Conservation (phyloP, 129 eudicot genomes). For the Escallonia herrerae region DNA sequence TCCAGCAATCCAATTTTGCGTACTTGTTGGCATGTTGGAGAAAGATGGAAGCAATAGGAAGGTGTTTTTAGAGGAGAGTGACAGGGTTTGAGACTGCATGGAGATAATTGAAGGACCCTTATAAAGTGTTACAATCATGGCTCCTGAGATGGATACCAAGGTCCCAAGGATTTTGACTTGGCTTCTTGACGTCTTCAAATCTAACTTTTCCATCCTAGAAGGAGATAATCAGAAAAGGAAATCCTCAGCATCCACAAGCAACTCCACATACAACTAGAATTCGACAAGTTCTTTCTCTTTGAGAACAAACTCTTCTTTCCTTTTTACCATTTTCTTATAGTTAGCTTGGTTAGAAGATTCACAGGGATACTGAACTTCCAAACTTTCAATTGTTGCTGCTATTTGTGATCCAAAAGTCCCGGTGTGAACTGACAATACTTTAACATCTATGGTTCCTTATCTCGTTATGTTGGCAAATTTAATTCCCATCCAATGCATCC, state of each 20-base stretch:
- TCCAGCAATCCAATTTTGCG: conserved; percentile 29
- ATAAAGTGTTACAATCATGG: conserved; percentile 31
- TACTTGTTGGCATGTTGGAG: conserved; percentile 6
- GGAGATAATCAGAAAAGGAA: background rate
- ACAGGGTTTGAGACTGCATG: conserved; percentile 9
- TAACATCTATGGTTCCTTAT: too few relatives aligned
- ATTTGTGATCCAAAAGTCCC: too few relatives aligned
- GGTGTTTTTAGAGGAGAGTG: background rate
- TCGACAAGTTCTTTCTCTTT: too few relatives aligned
- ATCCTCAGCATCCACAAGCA: background rate
- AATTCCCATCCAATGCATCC: too few relatives aligned
- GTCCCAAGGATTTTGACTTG: conserved; percentile 31
- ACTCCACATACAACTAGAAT: too few relatives aligned
- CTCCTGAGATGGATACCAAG: conserved; percentile 28
- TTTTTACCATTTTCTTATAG: too few relatives aligned
- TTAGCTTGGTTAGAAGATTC: too few relatives aligned
- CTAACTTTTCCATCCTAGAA: conserved; percentile 13
- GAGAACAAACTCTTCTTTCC: too few relatives aligned
- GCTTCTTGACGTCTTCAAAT: conserved; percentile 5
- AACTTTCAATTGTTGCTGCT: too few relatives aligned
- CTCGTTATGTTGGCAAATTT: too few relatives aligned
- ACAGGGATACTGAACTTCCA: too few relatives aligned
- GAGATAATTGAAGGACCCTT: conserved; percentile 30
- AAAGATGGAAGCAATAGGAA: background rate
- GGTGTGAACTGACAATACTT: too few relatives aligned